phyloP scores from a whole-genome alignment of 305 asterid species.

The Fraxinus floribunda region DNA sequence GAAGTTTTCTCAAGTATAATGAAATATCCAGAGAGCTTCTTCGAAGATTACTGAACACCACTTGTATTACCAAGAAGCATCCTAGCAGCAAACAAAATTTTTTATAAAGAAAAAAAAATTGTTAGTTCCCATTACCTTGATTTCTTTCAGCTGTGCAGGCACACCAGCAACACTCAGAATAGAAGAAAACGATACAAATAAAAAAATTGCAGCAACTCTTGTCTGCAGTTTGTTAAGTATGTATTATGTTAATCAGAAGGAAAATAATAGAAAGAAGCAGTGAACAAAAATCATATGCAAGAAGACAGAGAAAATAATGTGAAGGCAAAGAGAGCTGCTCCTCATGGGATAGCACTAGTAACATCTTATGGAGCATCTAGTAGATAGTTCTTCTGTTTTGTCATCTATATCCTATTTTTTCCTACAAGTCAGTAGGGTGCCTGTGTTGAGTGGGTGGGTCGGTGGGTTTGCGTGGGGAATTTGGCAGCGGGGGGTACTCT shows the following conservation, averaged over 20 bases:
- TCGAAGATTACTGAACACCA: not conserved
- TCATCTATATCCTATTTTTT: not conserved
- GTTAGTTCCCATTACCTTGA: conserved; percentile 52
- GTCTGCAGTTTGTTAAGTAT: conserved; percentile 51
- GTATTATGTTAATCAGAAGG: conserved; percentile 8
- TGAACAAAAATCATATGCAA: not conserved
- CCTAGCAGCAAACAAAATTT: not conserved
- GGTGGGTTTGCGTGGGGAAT: not conserved
- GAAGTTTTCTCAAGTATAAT: not conserved
- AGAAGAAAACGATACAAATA: conserved; percentile 77
- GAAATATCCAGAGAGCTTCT: not conserved
- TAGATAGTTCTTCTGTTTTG: not conserved
- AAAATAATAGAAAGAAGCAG: not conserved
- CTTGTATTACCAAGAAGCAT: conserved; percentile 6
- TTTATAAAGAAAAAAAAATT: not conserved
- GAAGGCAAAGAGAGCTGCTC: not conserved
- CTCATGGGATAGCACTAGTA: not conserved
- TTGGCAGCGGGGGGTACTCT: too few relatives aligned
- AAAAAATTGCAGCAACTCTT: conserved; percentile 85
- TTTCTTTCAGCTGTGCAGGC: conserved; percentile 88
- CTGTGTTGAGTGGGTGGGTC: not conserved
- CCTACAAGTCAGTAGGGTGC: not conserved
- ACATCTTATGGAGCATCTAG: not conserved
- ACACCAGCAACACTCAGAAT: conserved; percentile 86
- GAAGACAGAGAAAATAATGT: not conserved